These are phyloP conservation scores for Diatrype stigma DNA, from an alignment of 2,329 filamentous ascomycete genomes.

Conservation along the genomic window DNA sequence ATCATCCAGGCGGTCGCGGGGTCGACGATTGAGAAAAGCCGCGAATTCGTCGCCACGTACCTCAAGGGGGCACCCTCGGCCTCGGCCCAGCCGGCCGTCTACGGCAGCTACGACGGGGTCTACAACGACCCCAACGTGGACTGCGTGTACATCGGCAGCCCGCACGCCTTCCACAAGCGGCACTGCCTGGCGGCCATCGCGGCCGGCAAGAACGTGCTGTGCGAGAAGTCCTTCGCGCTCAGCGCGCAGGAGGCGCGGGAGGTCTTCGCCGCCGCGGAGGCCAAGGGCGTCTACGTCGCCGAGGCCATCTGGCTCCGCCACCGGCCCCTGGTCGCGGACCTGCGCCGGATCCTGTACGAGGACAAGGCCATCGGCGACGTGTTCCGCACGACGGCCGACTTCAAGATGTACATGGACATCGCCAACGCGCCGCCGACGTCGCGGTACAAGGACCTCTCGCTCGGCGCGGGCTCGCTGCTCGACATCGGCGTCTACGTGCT, in stretches of 20 bases:
- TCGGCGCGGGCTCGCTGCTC: slow-evolving; percentile 39
- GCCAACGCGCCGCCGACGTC: slow-evolving; percentile 25
- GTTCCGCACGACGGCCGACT: slow-evolving; percentile 35
- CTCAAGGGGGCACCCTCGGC: no score
- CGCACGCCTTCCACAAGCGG: slow-evolving; percentile 39
- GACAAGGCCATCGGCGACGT: slow-evolving; percentile 37
- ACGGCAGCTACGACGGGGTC: slow-evolving; percentile 35
- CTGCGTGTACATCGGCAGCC: slow-evolving; percentile 42
- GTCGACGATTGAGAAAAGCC: slow-evolving; percentile 34
- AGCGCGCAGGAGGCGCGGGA: slow-evolving; percentile 35
- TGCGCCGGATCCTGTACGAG: slow-evolving; percentile 33
- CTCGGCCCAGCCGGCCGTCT: slow-evolving; percentile 27
- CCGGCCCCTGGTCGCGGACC: slow-evolving; percentile 32
- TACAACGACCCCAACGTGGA: slow-evolving; percentile 39
- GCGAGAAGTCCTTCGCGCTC: slow-evolving; percentile 42
- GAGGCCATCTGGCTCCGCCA: slow-evolving; percentile 45
- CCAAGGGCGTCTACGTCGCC: slow-evolving; percentile 38
- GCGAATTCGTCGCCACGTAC: slow-evolving; percentile 33
- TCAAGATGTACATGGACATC: slow-evolving; percentile 33
- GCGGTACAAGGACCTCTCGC: slow-evolving; percentile 31
- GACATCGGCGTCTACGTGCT: slow-evolving; percentile 42
- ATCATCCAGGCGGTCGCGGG: slow-evolving; percentile 39
- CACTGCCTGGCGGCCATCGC: slow-evolving; percentile 40
- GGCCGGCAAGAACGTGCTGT: slow-evolving; percentile 39
- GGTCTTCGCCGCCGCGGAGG: slow-evolving; percentile 34